Evolutionary conservation across 2,329 filamentous ascomycete species (phyloP).

Genomic region (Fusarium pseudocircinatum): DNA sequence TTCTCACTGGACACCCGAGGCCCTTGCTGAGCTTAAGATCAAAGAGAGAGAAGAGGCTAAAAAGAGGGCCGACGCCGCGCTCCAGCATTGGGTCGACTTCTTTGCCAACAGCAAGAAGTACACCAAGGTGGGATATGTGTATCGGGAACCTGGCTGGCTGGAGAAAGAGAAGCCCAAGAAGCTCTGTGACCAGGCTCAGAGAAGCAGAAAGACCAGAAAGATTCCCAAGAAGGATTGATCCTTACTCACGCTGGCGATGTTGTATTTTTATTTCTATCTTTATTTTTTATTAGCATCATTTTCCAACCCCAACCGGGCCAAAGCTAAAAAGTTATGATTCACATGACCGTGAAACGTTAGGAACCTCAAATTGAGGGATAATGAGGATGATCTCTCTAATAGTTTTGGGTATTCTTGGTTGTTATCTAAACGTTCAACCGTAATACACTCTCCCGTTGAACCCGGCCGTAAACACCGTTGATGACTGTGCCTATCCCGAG

Average conservation of each 20-base stretch:
- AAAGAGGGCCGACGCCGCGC: conserved; percentile 70
- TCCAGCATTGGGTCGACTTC: conserved; percentile 86
- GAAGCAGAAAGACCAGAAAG: conserved; percentile 63
- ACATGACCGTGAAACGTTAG: background rate
- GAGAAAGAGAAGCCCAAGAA: conserved; percentile 68
- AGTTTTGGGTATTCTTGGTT: conserved; percentile 14
- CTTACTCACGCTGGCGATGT: background rate
- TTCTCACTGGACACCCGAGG: conserved; percentile 61
- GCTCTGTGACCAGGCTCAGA: conserved; percentile 77
- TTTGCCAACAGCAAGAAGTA: conserved; percentile 86
- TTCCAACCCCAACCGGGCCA: background rate
- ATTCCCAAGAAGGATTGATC: conserved; percentile 26
- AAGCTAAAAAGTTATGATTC: background rate
- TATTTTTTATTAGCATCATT: background rate
- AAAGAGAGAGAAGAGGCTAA: conserved; percentile 73
- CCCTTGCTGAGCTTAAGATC: conserved; percentile 64
- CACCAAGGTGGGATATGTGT: conserved; percentile 78
- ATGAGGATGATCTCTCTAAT: conserved; percentile 16
- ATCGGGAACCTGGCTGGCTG: conserved; percentile 68
- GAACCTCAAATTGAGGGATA: background rate
- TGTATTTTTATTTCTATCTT: background rate
- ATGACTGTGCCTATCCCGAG: conserved; percentile 29
- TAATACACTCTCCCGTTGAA: conserved; percentile 19
- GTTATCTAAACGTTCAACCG: conserved; percentile 10
- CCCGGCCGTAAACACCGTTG: conserved; percentile 15